phyloP scores from a whole-genome alignment of 257 asterid species.

The Rubia yunnanensis region DNA sequence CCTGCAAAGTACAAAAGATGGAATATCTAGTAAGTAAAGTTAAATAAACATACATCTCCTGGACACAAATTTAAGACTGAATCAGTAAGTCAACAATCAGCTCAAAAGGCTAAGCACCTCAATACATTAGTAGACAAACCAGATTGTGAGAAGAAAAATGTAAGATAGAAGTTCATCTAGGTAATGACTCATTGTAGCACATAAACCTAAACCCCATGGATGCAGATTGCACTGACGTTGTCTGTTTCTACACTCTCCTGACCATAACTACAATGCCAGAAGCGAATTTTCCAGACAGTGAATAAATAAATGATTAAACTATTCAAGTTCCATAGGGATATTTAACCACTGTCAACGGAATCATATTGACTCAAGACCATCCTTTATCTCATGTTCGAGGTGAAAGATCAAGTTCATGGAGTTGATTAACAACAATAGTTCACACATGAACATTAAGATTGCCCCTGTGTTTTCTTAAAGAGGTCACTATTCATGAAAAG shows the following conservation, averaged over 20 bases:
- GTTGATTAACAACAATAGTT: background rate
- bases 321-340: background rate
- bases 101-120: background rate
- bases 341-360: background rate
- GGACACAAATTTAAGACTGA: background rate
- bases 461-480: background rate
- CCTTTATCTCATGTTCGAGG: background rate
- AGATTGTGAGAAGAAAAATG: background rate
- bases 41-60: background rate
- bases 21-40: background rate
- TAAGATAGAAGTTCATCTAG: background rate
- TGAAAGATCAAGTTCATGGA: background rate
- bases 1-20: slow-evolving; percentile 43
- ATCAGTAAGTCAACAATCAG: background rate
- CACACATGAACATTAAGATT: background rate
- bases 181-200: background rate
- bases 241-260: background rate
- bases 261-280: background rate
- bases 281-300: background rate
- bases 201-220: background rate
- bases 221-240: background rate
- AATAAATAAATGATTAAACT: background rate
- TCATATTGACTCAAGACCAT: background rate
- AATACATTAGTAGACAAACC: too few relatives aligned
- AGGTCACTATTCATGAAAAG: background rate